Percentiles rank a stretch among this genome's conserved stretches.
Evolutionary conservation across 768 basidiomycete genomes (phyloP).

Genomic region (Boletus subcaerulescens): DNA sequence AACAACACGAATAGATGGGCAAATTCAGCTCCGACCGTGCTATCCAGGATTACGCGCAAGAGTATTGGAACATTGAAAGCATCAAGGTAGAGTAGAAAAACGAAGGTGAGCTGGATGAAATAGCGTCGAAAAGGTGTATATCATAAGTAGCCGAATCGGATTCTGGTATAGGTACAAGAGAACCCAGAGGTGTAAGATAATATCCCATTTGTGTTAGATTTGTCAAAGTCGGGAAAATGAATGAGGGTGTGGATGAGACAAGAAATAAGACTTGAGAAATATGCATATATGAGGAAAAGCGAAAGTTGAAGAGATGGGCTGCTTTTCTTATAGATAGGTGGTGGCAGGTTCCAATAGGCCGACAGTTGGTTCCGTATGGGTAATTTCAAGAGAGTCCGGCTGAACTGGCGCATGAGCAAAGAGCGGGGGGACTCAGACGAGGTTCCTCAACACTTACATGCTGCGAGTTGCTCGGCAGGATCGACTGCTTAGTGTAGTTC

Average conservation of each 20-base stretch:
- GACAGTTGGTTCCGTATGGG: neutral
- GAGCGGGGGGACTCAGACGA: neutral
- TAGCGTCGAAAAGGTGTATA: neutral
- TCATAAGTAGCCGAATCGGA: constrained; percentile 12
- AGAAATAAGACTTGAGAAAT: constrained; percentile 6
- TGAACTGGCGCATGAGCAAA: constrained; percentile 3
- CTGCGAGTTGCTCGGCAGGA: neutral
- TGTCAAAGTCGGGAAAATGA: constrained; percentile 6
- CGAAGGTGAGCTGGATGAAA: neutral
- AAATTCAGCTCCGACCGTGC: constrained; percentile 95
- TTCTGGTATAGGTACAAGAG: constrained; percentile 4
- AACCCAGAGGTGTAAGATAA: constrained; percentile 7
- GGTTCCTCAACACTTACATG: constrained; percentile 10
- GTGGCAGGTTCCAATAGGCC: no score
- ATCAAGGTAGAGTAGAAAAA: constrained; percentile 27
- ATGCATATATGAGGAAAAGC: neutral
- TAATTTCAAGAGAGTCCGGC: neutral
- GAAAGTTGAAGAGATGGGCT: neutral
- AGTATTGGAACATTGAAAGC: constrained; percentile 76
- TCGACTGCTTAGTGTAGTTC: neutral
- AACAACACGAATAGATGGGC: constrained; percentile 64
- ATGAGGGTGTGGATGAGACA: constrained; percentile 1
- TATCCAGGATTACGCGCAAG: constrained; percentile 89
- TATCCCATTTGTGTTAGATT: constrained; percentile 11
- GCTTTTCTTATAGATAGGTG: no score